Evolutionary conservation across 2,329 filamentous ascomycete genomes (phyloP).

Genomic region (Niveomyces coronatus): DNA sequence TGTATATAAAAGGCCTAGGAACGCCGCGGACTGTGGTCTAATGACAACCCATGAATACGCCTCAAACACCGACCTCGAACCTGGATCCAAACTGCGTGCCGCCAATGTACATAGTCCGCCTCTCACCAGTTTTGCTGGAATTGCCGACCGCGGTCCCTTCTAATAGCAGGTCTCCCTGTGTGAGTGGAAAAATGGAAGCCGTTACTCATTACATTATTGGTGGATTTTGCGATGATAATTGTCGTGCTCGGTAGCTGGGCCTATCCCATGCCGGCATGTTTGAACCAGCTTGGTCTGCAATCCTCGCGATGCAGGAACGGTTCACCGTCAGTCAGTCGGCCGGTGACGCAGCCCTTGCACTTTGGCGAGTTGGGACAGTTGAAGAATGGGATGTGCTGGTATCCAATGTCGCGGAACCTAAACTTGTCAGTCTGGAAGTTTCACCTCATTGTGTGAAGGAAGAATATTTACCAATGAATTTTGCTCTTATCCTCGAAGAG

Average conservation of each 20-base stretch:
- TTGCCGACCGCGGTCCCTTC: too few species aligned
- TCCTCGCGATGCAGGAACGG: slow-evolving; percentile 80
- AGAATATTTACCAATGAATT: slow-evolving; percentile 76
- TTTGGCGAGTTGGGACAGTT: slow-evolving; percentile 97
- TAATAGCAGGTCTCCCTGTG: too few species aligned
- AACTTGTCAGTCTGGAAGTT: slow-evolving; percentile 10
- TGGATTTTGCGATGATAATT: too few species aligned
- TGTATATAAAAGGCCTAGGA: slow-evolving; percentile 2
- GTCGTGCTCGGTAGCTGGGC: too few species aligned
- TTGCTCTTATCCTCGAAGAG: slow-evolving; percentile 84
- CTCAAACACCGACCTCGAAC: slow-evolving; percentile 4
- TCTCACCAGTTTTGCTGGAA: too few species aligned
- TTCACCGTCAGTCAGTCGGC: slow-evolving; percentile 82
- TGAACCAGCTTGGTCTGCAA: slow-evolving; percentile 95
- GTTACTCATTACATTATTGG: too few species aligned
- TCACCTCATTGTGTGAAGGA: not conserved
- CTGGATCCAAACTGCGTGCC: slow-evolving; percentile 3
- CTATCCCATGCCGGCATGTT: slow-evolving; percentile 76
- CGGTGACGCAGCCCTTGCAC: slow-evolving; percentile 77
- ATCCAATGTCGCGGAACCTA: slow-evolving; percentile 98
- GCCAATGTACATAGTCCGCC: too few species aligned
- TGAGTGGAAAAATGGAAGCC: too few species aligned
- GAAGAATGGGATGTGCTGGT: slow-evolving; percentile 97
- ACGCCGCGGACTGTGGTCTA: slow-evolving; percentile 1
- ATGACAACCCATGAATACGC: slow-evolving; percentile 9